phyloP scores from a whole-genome alignment of 2,329 filamentous ascomycete genomes.

The Fusarium caatingaense region DNA sequence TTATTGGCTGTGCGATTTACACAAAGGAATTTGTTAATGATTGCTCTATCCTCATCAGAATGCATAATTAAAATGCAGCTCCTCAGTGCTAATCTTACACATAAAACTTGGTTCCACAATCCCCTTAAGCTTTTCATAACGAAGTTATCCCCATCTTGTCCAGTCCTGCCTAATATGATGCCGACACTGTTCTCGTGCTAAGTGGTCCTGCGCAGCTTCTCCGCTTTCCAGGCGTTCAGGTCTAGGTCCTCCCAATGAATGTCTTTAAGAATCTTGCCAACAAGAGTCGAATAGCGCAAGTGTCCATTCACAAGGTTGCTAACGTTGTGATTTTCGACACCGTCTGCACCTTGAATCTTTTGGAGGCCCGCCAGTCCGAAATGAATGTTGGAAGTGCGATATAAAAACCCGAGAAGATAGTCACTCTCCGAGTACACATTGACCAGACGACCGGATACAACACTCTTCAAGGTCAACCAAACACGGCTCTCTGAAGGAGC shows the following conservation, averaged over 20 bases:
- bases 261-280: constrained; percentile 73
- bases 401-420: constrained; percentile 88
- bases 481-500: constrained; percentile 76
- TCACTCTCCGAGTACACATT: constrained; percentile 92
- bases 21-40: constrained; percentile 29
- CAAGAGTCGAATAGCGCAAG: constrained; percentile 74
- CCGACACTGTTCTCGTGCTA: constrained; percentile 36
- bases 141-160: constrained; percentile 18
- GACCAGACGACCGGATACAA: constrained; percentile 85
- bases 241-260: constrained; percentile 77
- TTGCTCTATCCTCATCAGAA: constrained; percentile 21
- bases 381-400: constrained; percentile 83
- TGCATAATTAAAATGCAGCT: constrained; percentile 26
- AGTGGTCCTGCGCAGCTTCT: constrained; percentile 37
- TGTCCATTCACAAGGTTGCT: constrained; percentile 75
- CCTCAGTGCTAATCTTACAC: constrained; percentile 38
- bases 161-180: constrained; percentile 25
- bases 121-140: constrained; percentile 6
- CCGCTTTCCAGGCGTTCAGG: constrained; percentile 44
- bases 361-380: constrained; percentile 88
- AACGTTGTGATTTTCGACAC: constrained; percentile 75
- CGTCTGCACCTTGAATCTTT: constrained; percentile 72
- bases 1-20: constrained; percentile 7
- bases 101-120: constrained; percentile 21
- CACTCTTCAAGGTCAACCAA: constrained; percentile 82